Base-by-base conservation (phyloP, 495 filamentous ascomycete species). In the Penicillium manginii region DNA sequence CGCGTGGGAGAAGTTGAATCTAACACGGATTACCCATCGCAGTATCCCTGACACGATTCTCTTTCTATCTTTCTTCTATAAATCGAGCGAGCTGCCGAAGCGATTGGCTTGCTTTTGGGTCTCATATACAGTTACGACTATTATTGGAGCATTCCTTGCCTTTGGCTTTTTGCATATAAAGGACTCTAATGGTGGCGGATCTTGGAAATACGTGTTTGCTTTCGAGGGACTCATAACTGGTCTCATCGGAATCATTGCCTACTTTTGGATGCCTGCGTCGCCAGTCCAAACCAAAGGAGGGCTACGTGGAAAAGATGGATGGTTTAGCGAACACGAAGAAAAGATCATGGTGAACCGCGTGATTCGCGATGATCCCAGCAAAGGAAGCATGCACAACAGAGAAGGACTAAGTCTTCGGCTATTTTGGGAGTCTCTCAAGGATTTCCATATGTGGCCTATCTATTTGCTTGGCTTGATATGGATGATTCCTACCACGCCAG, bases 51-150 rank as follows among this genome's bases (percentile, higher is more conserved):
- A 62, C 29, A 62, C 60, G 15, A 65, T 86, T 40, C 68, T 91
- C 1, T 91, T 88, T 60, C 77, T 91, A 2, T 86, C 85, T 2
- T 91, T 90, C 70, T 92, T 89, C 65, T 89, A 86, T 64, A 89
- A 79, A 52, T 79, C 81, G 50, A 77, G 81, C 22, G 88, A 89
- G 62, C 74, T 92, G 3, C 83, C 87, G 0, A 74, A 83, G 5
- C 81, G 86, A 5, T 75, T 89, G 15, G 74, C 77, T 18, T 84
- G 78, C 59, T 90, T 89, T 64, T 92, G 88, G 86, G 55, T 68
- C 4, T 58, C 66, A n/a, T 7, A 82, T 84, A 85, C 75, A 71
- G 78, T 79, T 74, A 76, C 88, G 0, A 63, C 61, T 23, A 77
- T 83, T 37, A 45, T 82, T 14, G 75, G 76, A 11, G 72, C 71